Evolutionary conservation across 2,329 filamentous ascomycete genomes (phyloP).

Genomic region (Talaromyces sp.): DNA sequence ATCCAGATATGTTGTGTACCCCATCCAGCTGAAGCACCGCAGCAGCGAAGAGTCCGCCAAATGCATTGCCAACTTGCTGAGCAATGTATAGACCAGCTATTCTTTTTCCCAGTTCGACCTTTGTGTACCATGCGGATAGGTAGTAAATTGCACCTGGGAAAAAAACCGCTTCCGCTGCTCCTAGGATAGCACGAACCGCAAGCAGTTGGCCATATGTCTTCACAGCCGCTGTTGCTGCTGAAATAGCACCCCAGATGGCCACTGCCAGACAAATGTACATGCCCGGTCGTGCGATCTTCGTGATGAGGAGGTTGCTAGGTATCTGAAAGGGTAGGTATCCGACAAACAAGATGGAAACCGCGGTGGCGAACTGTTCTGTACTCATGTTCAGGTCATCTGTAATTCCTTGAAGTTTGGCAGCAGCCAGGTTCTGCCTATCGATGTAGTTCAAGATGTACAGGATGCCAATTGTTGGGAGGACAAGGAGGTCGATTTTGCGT

Average conservation of each 20-base stretch:
- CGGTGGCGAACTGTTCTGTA: slow-evolving; percentile 37
- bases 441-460: slow-evolving; percentile 48
- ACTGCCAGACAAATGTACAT: slow-evolving; percentile 58
- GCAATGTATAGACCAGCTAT: slow-evolving; percentile 35
- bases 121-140: slow-evolving; percentile 47
- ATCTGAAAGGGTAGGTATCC: slow-evolving; percentile 39
- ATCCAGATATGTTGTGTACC: slow-evolving; percentile 22
- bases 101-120: slow-evolving; percentile 33
- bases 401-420: slow-evolving; percentile 46
- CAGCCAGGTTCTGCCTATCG: slow-evolving; percentile 42
- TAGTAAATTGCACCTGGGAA: slow-evolving; percentile 52
- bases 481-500: slow-evolving; percentile 35
- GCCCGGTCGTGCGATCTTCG: slow-evolving; percentile 53
- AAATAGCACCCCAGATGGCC: slow-evolving; percentile 63
- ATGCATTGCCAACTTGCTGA: slow-evolving; percentile 31
- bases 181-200: slow-evolving; percentile 60
- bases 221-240: slow-evolving; percentile 58
- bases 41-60: slow-evolving; percentile 31
- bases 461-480: slow-evolving; percentile 38
- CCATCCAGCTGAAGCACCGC: slow-evolving; percentile 30
- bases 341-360: slow-evolving; percentile 31
- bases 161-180: slow-evolving; percentile 65
- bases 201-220: slow-evolving; percentile 60
- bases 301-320: slow-evolving; percentile 55
- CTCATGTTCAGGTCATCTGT: slow-evolving; percentile 44